Evolutionary conservation across 257 asterid genomes (phyloP).

Genomic region (Dorcoceras hygrometricum): DNA sequence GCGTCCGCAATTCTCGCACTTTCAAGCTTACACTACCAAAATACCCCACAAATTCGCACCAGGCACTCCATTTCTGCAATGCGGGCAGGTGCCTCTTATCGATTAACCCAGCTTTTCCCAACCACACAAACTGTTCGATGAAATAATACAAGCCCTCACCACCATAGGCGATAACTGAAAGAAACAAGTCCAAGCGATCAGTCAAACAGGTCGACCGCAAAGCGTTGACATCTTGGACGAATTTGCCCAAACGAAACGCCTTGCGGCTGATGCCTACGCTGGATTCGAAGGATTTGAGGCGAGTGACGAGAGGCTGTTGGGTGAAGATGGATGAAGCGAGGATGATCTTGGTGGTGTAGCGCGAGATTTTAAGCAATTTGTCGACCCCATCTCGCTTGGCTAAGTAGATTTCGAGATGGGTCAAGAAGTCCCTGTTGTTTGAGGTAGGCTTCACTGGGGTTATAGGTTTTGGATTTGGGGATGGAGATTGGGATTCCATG

Average conservation of each 20-base stretch:
- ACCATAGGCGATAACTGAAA: constrained; percentile 53
- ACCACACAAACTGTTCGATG: constrained; percentile 85
- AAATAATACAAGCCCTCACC: constrained; percentile 89
- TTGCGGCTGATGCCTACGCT: constrained; percentile 85
- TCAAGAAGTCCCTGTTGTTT: constrained; percentile 45
- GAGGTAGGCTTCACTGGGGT: constrained; percentile 22
- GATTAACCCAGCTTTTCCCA: constrained; percentile 68
- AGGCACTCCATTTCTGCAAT: constrained; percentile 72
- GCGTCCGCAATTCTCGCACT: constrained; percentile 30
- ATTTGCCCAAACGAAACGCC: constrained; percentile 91
- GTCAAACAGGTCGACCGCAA: constrained; percentile 38
- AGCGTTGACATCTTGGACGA: constrained; percentile 80
- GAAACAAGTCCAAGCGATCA: constrained; percentile 27
- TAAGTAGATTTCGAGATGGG: constrained; percentile 75
- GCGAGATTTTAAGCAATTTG: constrained; percentile 77
- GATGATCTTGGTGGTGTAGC: constrained; percentile 81
- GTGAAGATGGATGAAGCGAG: constrained; percentile 54
- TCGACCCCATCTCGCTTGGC: constrained; percentile 92
- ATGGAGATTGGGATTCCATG: constrained; percentile 40
- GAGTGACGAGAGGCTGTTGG: constrained; percentile 31
- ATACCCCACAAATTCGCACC: constrained; percentile 82
- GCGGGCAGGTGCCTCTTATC: constrained; percentile 44
- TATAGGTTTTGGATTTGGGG: constrained; percentile 15
- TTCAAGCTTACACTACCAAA: constrained; percentile 82
- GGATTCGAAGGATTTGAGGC: constrained; percentile 81